Evolutionary conservation across 1,139 yeast species (phyloP).

Genomic region (Maudiozyma humilis): DNA sequence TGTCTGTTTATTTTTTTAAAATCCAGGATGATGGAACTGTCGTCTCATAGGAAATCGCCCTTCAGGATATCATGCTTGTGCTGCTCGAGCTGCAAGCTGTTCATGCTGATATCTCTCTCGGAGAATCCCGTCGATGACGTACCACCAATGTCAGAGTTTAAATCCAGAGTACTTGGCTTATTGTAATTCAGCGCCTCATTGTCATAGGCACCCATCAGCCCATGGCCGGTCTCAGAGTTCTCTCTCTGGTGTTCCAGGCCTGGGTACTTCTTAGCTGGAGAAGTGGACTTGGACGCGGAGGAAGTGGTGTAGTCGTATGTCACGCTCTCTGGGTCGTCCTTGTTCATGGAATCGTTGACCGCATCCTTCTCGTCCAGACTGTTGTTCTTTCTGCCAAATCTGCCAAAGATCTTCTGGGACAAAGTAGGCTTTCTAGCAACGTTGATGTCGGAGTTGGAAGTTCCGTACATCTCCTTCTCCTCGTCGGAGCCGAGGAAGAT

Average conservation of each 20-base stretch:
- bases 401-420: slow-evolving; percentile 21
- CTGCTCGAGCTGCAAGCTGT: slow-evolving; percentile 10
- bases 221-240: slow-evolving; percentile 21
- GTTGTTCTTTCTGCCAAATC: slow-evolving; percentile 19
- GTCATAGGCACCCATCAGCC: slow-evolving; percentile 21
- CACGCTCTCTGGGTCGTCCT: slow-evolving; percentile 4
- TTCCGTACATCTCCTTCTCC: slow-evolving; percentile 10
- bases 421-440: slow-evolving; percentile 17
- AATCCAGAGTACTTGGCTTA: slow-evolving; percentile 9
- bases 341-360: neutral
- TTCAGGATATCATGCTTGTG: slow-evolving; percentile 11
- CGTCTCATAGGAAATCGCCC: slow-evolving; percentile 7
- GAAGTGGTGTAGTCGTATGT: slow-evolving; percentile 10
- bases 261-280: slow-evolving; percentile 17
- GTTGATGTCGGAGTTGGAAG: slow-evolving; percentile 6
- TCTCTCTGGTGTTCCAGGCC: slow-evolving; percentile 16
- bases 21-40: neutral
- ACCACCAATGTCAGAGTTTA: slow-evolving; percentile 2
- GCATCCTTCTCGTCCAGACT: slow-evolving; percentile 5
- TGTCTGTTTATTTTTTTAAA: neutral
- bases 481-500: slow-evolving; percentile 14
- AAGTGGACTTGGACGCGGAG: slow-evolving; percentile 12
- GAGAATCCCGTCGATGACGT: slow-evolving; percentile 1
- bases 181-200: slow-evolving; percentile 12
- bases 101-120: slow-evolving; percentile 13